Evolutionary conservation across 2,329 filamentous ascomycete genomes (phyloP).

Genomic region (Juglanconis sp.): DNA sequence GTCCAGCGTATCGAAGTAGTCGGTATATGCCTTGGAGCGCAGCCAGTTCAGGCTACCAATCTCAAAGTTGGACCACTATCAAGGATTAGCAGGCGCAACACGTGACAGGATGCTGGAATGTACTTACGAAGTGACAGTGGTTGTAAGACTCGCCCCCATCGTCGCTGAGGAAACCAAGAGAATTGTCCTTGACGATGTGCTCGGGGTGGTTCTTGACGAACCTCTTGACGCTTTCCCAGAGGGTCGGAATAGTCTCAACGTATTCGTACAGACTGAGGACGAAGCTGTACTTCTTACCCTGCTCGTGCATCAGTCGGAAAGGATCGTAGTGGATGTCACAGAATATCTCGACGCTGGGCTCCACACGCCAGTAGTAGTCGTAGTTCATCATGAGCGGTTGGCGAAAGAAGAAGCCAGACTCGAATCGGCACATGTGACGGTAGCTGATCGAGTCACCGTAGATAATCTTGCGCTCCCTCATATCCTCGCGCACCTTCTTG

Average conservation of each 20-base stretch:
- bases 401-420: slow-evolving; percentile 98
- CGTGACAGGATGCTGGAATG: background rate
- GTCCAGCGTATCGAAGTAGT: slow-evolving; percentile 88
- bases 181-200: slow-evolving; percentile 80
- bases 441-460: slow-evolving; percentile 97
- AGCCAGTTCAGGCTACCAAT: slow-evolving; percentile 93
- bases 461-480: slow-evolving; percentile 92
- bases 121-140: slow-evolving; percentile 89
- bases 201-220: slow-evolving; percentile 90
- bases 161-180: slow-evolving; percentile 86
- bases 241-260: slow-evolving; percentile 88
- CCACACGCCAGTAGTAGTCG: slow-evolving; percentile 99
- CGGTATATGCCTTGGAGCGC: slow-evolving; percentile 79
- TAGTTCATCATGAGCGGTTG: slow-evolving; percentile 92
- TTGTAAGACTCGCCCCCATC: slow-evolving; percentile 92
- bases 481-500: slow-evolving; percentile 84
- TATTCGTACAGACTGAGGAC: slow-evolving; percentile 96
- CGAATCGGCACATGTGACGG: slow-evolving; percentile 98
- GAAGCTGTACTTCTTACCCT: slow-evolving; percentile 98
- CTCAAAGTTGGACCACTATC: slow-evolving; percentile 97
- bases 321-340: slow-evolving; percentile 95
- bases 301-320: slow-evolving; percentile 93
- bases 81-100: background rate
- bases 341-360: slow-evolving; percentile 93
- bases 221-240: slow-evolving; percentile 93